A percentile compares a stretch with the other conserved stretches of the same genome.
Conservation (phyloP, 1,139 yeast genomes). For the Geotrichum citri-aurantii region DNA sequence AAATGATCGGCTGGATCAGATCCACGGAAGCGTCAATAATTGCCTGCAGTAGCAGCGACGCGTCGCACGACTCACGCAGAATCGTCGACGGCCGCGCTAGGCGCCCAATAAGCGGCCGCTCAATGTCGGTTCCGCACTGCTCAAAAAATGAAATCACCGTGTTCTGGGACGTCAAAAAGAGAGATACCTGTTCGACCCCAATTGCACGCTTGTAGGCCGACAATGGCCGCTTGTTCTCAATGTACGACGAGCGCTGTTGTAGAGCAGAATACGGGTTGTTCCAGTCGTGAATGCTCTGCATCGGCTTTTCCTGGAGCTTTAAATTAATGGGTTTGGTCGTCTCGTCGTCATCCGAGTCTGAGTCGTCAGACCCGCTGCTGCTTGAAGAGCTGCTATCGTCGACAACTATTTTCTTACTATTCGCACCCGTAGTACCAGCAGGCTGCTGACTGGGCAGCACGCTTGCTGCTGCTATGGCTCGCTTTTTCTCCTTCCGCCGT, state of each 20-base stretch:
- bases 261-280: slow-evolving; percentile 32
- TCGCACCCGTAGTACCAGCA: background rate
- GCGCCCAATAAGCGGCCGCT: slow-evolving; percentile 45
- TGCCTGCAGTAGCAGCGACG: slow-evolving; percentile 48
- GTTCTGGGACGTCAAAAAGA: slow-evolving; percentile 41
- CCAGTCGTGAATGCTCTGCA: slow-evolving; percentile 38
- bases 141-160: slow-evolving; percentile 52
- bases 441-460: background rate
- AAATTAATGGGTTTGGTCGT: slow-evolving; percentile 9
- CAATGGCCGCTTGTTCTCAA: slow-evolving; percentile 44
- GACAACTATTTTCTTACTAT: background rate
- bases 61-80: slow-evolving; percentile 45
- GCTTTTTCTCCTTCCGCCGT: background rate
- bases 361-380: slow-evolving; percentile 1
- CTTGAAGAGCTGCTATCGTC: slow-evolving; percentile 3
- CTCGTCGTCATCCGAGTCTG: slow-evolving; percentile 8
- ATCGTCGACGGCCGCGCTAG: slow-evolving; percentile 43
- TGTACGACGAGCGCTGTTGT: slow-evolving; percentile 20
- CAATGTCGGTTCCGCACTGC: slow-evolving; percentile 47
- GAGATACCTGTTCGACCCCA: slow-evolving; percentile 51
- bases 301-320: slow-evolving; percentile 17
- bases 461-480: background rate
- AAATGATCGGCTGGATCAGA: slow-evolving; percentile 52
- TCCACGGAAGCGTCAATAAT: slow-evolving; percentile 51
- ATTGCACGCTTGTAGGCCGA: slow-evolving; percentile 43